phyloP scores from a whole-genome alignment of 2,329 filamentous ascomycete species.

The Fusarium transvaalense region DNA sequence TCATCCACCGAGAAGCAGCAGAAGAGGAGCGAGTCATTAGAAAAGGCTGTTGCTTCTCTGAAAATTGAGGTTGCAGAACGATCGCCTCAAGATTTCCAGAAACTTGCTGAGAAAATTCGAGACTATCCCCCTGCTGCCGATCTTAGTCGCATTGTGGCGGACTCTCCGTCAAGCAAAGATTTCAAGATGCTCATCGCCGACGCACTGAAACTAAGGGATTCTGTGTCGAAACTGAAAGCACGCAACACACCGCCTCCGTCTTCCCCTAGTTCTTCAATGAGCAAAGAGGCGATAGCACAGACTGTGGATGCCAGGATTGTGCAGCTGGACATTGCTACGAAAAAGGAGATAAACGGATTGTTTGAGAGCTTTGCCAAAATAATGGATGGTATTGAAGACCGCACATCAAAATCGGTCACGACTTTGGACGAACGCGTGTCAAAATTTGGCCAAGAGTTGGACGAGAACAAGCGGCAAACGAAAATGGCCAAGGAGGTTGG shows the following conservation, averaged over 20 bases:
- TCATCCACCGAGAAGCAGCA: constrained; percentile 1
- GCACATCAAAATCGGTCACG: constrained; percentile 24
- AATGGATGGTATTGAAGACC: constrained; percentile 39
- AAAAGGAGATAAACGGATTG: constrained; percentile 2
- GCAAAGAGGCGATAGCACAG: constrained; percentile 23
- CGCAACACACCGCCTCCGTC: constrained; percentile 1
- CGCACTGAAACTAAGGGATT: constrained; percentile 13
- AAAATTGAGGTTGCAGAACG: background rate
- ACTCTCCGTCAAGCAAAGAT: constrained; percentile 19
- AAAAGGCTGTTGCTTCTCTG: constrained; percentile 11
- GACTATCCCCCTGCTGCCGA: constrained; percentile 15
- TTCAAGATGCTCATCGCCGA: constrained; percentile 15
- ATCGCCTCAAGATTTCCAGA: constrained; percentile 11
- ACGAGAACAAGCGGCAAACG: background rate
- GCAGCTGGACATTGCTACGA: constrained; percentile 21
- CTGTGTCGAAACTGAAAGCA: background rate
- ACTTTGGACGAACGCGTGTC: constrained; percentile 9
- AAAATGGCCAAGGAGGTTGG: background rate
- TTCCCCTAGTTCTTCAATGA: constrained; percentile 1
- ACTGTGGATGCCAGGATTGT: constrained; percentile 19
- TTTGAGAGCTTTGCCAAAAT: constrained; percentile 35
- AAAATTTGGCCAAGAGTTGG: constrained; percentile 1
- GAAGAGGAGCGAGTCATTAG: constrained; percentile 7
- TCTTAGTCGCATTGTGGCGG: constrained; percentile 12
- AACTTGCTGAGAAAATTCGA: constrained; percentile 3